These are phyloP conservation scores for Cinnamomum micranthum DNA, from an alignment of 164 flowering plant species.

Conservation along the genomic window DNA sequence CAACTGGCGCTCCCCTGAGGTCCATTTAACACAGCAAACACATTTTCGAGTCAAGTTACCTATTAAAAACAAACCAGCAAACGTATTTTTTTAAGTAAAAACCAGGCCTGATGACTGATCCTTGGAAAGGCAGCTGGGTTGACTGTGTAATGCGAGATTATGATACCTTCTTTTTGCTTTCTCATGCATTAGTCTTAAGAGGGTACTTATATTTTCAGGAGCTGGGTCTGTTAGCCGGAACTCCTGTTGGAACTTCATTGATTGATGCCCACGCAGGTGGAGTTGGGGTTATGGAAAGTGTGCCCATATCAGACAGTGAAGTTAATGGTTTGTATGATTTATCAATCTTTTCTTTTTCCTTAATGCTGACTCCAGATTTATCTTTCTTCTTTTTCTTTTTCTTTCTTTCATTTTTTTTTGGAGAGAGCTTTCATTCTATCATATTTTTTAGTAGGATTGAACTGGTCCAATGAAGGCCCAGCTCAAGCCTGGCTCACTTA, in stretches of 20 bases:
- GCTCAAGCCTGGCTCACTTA: not conserved
- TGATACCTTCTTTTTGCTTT: conserved; percentile 5
- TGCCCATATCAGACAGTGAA: conserved; percentile 38
- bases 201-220: conserved; percentile 51
- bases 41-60: not conserved
- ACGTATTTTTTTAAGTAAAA: conserved; percentile 16
- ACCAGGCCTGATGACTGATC: conserved; percentile 1
- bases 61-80: conserved; percentile 2
- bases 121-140: conserved; percentile 23
- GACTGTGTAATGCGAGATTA: conserved; percentile 11
- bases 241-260: conserved; percentile 87
- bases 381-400: not conserved
- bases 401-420: too few relatives aligned
- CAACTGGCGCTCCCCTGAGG: conserved; percentile 41
- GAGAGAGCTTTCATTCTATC: not conserved
- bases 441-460: not conserved
- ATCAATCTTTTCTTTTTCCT: too few relatives aligned
- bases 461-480: not conserved
- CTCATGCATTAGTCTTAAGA: conserved; percentile 3
- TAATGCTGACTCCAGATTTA: not conserved
- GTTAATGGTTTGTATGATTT: conserved; percentile 38
- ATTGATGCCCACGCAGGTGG: conserved; percentile 99
- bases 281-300: conserved; percentile 91
- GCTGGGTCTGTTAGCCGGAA: conserved; percentile 70
- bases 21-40: conserved; percentile 24